Evolutionary conservation across 2,329 filamentous ascomycete genomes (phyloP), one percentile per base, ranked within the genome.

Genomic region (Trichoderma sp.): DNA sequence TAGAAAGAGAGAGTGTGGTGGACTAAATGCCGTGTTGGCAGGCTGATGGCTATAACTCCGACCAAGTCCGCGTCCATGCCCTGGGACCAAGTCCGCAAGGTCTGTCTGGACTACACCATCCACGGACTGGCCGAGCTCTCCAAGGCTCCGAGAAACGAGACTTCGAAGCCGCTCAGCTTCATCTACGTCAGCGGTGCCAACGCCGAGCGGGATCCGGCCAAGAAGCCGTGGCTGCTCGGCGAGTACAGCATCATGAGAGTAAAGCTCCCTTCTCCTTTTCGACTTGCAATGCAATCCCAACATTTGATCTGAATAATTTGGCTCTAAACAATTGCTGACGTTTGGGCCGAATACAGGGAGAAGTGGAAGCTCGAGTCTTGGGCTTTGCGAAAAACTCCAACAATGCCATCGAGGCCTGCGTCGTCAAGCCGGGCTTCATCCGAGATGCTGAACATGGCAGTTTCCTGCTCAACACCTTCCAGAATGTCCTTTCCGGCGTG

Each of bases 151-250:
- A 68, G 71, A 0, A 59, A 61, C 17, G 61, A 67, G 0, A 60
- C 68, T 2, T 56, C 67, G 15, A 74, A 71, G 50, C 79, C 81
- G 0, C 74, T 83, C 41, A 78, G 78, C 1, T 84, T 83, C 65
- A 57, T 83, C 2, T 84, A 83, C 69, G 76, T 81, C 66, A 85
- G 82, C 67, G 84, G 82, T 2, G 68, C 73, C 1, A 73, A 71
- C 1, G 75, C 76, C 2, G 77, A 79, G 67, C 77, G 81, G 1
- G 83, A 85, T 54, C 79, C 74, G 21, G 76, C 69, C 14, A 79
- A 82, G 71, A 80, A 73, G 59, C 78, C 77, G 1, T 70, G 67
- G 66, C 68, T 77, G 7, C 68, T 78, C 30, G 50, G 44, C 19
- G 43, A 57, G 15, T 63, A 63, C 15, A 24, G 14, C 9, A 24